Evolutionary conservation across 1,139 yeast genomes (phyloP), one percentile per base, ranked within the genome.

Genomic region (Nakaseomyces sp.): DNA sequence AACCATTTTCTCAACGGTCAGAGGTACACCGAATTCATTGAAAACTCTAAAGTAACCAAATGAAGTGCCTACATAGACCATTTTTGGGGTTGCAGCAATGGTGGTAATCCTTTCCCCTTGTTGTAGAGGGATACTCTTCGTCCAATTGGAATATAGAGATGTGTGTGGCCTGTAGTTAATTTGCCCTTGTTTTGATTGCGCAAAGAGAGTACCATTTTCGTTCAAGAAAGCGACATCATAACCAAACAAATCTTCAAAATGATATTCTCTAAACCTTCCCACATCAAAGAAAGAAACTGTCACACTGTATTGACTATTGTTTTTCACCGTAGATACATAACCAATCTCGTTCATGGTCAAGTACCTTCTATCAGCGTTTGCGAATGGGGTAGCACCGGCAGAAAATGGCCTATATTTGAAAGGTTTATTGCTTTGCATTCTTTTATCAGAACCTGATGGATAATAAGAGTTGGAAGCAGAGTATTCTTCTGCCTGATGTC

Each of bases 211-310:
- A 1, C 93, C 95, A 4, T 70, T 71, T 28, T 71, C 72, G 44
- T 81, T 81, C 56, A 91, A 69, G 1, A 87, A 76, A 25, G 95
- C 93, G 43, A 86, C 66, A 60, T 87, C 95, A 61, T 72, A 86
- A 15, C 76, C 72, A 47, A 72, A 71, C 41, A 76, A 64, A 61
- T 91, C 98, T 40, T 81, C 81, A 65, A 91, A 89, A 64, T 87
- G 93, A 55, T 86, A 87, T 54, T 87, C 96, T 45, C 81, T 77
- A 59, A 81, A 83, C n/a, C 74, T 61, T 0, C 88, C 78, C 42
- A 84, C 70, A 59, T 91, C 96, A 57, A 87, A 88, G 57, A 91
- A 91, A 12, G 89, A 77, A 1, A 89, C 88, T 0, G 96, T 87
- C 15, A 89, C 71, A 41, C 89, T 79, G 51, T 80, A 77, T 52